Percentiles rank a stretch among this genome's conserved stretches.
These are phyloP conservation scores for Alternaria consortialis DNA, from an alignment of 2,329 filamentous ascomycete species.

Conservation along the genomic window DNA sequence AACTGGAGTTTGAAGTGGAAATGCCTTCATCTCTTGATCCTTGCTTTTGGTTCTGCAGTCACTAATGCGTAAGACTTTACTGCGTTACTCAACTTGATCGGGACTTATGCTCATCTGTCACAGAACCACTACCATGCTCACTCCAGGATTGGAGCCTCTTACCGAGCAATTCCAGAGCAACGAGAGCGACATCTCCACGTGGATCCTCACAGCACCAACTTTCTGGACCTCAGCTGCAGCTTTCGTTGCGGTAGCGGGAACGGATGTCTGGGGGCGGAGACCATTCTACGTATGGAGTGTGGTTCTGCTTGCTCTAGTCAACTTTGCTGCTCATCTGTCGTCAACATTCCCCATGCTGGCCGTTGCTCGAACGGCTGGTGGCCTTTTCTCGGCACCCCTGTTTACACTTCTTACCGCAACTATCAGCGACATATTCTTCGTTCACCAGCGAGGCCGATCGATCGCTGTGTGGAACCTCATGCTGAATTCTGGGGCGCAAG, in stretches of 20 bases:
- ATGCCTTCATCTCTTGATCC: slow-evolving; percentile 16
- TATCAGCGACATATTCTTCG: slow-evolving; percentile 25
- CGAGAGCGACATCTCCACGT: slow-evolving; percentile 18
- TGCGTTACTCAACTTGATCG: too few species aligned
- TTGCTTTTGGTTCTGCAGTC: slow-evolving; percentile 23
- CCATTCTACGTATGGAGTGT: slow-evolving; percentile 19
- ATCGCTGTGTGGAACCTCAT: slow-evolving; percentile 25
- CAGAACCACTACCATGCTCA: slow-evolving; percentile 22
- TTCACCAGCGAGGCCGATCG: slow-evolving; percentile 21
- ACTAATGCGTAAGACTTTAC: slow-evolving; percentile 20
- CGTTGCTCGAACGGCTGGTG: slow-evolving; percentile 18
- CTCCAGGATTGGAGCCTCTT: slow-evolving; percentile 19
- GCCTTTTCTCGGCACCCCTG: slow-evolving; percentile 21
- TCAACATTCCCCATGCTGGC: slow-evolving; percentile 18
- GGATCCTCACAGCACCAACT: slow-evolving; percentile 23
- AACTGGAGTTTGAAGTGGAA: slow-evolving; percentile 24
- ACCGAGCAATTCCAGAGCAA: slow-evolving; percentile 19
- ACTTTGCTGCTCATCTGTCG: slow-evolving; percentile 18
- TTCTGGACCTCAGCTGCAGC: slow-evolving; percentile 25
- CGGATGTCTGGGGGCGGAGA: slow-evolving; percentile 22
- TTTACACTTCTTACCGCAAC: slow-evolving; percentile 23
- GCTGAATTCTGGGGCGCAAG: slow-evolving; percentile 21
- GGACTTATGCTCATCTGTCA: not conserved
- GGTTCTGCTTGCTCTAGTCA: slow-evolving; percentile 17
- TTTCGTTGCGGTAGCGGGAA: slow-evolving; percentile 19